Conservation (phyloP, 106 monocot species). For the Cymbidium sinense region DNA sequence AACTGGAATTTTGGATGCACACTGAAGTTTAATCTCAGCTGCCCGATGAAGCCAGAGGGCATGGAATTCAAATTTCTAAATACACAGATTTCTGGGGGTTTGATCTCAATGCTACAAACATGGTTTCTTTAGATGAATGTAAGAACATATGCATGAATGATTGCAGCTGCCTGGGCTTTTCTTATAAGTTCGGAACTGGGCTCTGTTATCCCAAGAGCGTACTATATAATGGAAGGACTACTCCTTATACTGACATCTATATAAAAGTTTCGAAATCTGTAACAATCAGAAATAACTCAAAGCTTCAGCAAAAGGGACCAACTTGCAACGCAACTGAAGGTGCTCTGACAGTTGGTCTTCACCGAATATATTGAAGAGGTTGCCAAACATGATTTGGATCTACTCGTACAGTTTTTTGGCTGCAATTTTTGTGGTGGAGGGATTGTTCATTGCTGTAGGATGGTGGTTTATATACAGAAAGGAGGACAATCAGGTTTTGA, state of each 20-base stretch:
- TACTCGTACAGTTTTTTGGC: constrained; percentile 34
- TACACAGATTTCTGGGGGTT: constrained; percentile 46
- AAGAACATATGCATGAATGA: constrained; percentile 26
- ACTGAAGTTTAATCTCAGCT: constrained; percentile 16
- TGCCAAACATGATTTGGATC: constrained; percentile 9
- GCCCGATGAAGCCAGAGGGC: neutral
- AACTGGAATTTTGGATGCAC: constrained; percentile 68
- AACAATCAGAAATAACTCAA: neutral
- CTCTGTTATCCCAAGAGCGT: constrained; percentile 33
- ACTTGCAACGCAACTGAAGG: constrained; percentile 14
- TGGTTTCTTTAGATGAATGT: constrained; percentile 21
- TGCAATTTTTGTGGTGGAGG: constrained; percentile 34
- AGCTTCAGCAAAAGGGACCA: neutral
- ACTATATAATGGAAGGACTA: constrained; percentile 35
- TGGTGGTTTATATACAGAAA: constrained; percentile 47
- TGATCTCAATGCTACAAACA: constrained; percentile 19
- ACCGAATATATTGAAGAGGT: neutral
- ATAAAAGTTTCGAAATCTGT: constrained; percentile 20
- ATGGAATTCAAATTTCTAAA: constrained; percentile 20
- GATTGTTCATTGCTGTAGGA: constrained; percentile 30
- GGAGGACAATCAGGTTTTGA: neutral
- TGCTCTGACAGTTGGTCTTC: neutral
- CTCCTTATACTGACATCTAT: constrained; percentile 25
- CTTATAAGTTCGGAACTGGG: constrained; percentile 26
- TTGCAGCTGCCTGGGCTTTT: constrained; percentile 39